phyloP scores from a whole-genome alignment of 768 basidiomycete species.

The Lactifluus piperatus region DNA sequence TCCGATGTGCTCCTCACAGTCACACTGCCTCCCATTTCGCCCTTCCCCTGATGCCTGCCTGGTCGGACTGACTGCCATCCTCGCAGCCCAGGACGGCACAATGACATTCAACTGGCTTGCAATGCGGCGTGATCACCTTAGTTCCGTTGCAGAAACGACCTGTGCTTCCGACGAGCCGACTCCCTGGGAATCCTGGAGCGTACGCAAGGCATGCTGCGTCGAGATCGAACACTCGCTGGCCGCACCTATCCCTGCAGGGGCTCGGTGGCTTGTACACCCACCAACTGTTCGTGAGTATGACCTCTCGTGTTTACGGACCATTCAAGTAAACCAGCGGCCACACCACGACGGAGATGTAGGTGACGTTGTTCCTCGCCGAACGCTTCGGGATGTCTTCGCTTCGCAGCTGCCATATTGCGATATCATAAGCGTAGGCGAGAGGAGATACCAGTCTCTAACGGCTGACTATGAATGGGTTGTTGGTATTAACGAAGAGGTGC shows the following conservation, averaged over 20 bases:
- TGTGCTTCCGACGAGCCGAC: neutral
- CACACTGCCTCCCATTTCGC: slow-evolving; percentile 9
- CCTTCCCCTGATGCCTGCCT: slow-evolving; percentile 10
- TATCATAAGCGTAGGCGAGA: slow-evolving; percentile 3
- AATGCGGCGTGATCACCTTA: slow-evolving; percentile 5
- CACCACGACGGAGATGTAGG: neutral
- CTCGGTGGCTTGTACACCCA: slow-evolving; percentile 11
- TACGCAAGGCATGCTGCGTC: neutral
- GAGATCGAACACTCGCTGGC: slow-evolving; percentile 3
- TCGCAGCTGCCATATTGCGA: slow-evolving; percentile 2
- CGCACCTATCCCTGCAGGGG: slow-evolving; percentile 6
- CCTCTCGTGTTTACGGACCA: neutral
- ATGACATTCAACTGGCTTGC: slow-evolving; percentile 6
- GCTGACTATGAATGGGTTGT: slow-evolving; percentile 17
- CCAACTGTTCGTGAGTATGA: slow-evolving; percentile 6
- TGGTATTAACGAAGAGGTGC: slow-evolving; percentile 8
- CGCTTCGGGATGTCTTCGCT: neutral
- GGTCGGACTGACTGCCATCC: slow-evolving; percentile 1
- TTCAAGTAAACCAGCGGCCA: neutral
- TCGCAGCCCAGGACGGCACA: neutral
- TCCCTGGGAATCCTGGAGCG: slow-evolving; percentile 9
- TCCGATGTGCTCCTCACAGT: neutral
- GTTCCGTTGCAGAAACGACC: neutral
- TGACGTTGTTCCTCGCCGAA: neutral
- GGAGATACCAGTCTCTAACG: slow-evolving; percentile 10